Evolutionary conservation across 2,329 filamentous ascomycete species (phyloP), one percentile per base, ranked within the genome.

Genomic region (Penicillium polonicum): DNA sequence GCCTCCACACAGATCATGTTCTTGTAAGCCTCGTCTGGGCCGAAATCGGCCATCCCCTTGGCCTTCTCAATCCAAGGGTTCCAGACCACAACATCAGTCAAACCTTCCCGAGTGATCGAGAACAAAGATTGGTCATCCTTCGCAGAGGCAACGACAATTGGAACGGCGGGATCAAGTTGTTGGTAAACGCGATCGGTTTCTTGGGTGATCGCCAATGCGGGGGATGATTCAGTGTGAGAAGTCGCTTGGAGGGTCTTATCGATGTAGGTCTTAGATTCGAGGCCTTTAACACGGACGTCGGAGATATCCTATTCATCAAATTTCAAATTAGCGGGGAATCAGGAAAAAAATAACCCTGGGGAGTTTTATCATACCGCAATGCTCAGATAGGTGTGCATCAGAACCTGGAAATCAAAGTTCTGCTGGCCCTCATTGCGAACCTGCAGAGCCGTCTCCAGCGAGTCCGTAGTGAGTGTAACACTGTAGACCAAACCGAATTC

Each of bases 1-100:
- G 93, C 90, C 81, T 99, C 94, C 50, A 97, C 85, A 72, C 94
- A 97, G 43, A 99, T 80, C 91, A 97, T 97, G 58, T 91, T 85
- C 81, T 91, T 91, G 81, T 88, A 97, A 38, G 90, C 94, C 53
- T 92, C 89, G 71, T 95, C 89, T 49, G 94, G 94, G 58, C 83
- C 84, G 73, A 97, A 97, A 75, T 99, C 94, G 52, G 80, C 86
- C 78, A 96, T 96, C 5, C 83, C 83, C 67, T 86, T 85, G 1
- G 90, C 86, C 80, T 95, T 96, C 62, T 92, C 90, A 41, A 83
- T 82, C 92, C 93, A 97, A 2, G 94, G 94, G 77, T 99, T 99
- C 94, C 94, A 99, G 31, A 97, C 89, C 1, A 97, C 93, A 17
- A 94, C 87, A 65, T 97, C 91, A 61, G 85, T 84, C 65, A 99